phyloP scores from a whole-genome alignment of 805 yeast species.

The Kuraishia ogatae region DNA sequence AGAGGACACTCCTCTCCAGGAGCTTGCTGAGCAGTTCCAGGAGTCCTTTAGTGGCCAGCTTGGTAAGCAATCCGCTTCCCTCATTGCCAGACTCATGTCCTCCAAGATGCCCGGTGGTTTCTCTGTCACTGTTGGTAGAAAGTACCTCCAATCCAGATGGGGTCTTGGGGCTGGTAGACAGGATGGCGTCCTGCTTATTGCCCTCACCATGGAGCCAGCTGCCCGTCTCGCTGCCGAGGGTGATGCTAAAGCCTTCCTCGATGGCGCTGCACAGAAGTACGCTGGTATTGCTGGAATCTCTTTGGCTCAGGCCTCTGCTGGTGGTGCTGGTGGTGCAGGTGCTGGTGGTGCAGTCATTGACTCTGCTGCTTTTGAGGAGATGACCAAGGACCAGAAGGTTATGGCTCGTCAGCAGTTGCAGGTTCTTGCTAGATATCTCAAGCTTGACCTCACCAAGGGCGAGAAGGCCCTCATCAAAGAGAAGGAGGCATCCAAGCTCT shows the following conservation, averaged over 20 bases:
- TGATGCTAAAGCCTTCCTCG: constrained; percentile 89
- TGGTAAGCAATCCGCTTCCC: constrained; percentile 89
- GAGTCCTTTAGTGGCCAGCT: constrained; percentile 80
- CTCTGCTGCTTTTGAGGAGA: constrained; percentile 87
- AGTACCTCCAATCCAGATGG: constrained; percentile 85
- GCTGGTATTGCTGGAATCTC: constrained; percentile 78
- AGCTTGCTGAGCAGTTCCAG: constrained; percentile 92
- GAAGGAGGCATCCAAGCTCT: constrained; percentile 73
- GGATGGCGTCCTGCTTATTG: constrained; percentile 77
- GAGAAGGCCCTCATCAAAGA: constrained; percentile 77
- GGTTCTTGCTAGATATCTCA: constrained; percentile 89
- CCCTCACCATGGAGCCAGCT: constrained; percentile 87
- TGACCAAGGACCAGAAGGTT: constrained; percentile 60
- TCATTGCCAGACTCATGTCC: constrained; percentile 85
- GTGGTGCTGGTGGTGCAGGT: constrained; percentile 39
- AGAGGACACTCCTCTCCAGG: constrained; percentile 94
- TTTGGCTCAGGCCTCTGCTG: constrained; percentile 57
- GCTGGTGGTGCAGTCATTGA: constrained; percentile 86
- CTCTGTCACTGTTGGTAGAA: constrained; percentile 84
- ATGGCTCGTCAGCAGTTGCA: constrained; percentile 80
- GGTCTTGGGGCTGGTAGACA: constrained; percentile 93
- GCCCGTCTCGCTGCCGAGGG: constrained; percentile 76
- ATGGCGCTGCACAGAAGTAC: constrained; percentile 72
- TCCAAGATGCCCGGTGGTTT: constrained; percentile 99
- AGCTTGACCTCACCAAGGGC: constrained; percentile 85